Evolutionary conservation across 805 yeast genomes (phyloP).

Genomic region (Starmerella lactis-condensi): DNA sequence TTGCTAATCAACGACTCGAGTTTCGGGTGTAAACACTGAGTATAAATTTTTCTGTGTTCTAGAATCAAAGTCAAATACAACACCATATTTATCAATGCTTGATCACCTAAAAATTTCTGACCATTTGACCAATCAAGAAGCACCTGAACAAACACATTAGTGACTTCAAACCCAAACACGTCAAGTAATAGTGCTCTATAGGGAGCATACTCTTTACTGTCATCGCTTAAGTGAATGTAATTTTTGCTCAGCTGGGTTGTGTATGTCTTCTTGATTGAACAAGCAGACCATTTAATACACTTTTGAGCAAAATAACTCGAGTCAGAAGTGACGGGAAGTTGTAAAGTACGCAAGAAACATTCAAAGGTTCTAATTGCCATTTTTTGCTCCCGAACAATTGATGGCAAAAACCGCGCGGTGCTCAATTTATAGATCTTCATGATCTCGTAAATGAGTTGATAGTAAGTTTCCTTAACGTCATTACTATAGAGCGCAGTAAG

Average conservation of each 20-base stretch:
- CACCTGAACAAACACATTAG: conserved; percentile 43
- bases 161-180: conserved; percentile 54
- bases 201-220: conserved; percentile 33
- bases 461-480: conserved; percentile 27
- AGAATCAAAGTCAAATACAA: conserved; percentile 46
- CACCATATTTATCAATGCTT: conserved; percentile 46
- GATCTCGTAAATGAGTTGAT: conserved; percentile 52
- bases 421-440: conserved; percentile 64
- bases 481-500: conserved; percentile 22
- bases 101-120: conserved; percentile 49
- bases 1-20: conserved; percentile 46
- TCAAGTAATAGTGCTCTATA: conserved; percentile 38
- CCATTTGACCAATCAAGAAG: conserved; percentile 57
- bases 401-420: conserved; percentile 37
- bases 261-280: conserved; percentile 54
- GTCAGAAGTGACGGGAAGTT: conserved; percentile 37
- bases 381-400: conserved; percentile 37
- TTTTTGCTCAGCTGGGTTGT: conserved; percentile 37
- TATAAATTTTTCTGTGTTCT: conserved; percentile 44
- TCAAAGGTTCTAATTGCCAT: conserved; percentile 49
- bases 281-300: conserved; percentile 76
- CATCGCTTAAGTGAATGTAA: conserved; percentile 17
- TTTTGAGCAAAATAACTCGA: conserved; percentile 35
- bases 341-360: conserved; percentile 51
- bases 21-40: conserved; percentile 39